Conservation (phyloP, 352 stramenopile genomes). For the Pythium scleroteichum region DNA sequence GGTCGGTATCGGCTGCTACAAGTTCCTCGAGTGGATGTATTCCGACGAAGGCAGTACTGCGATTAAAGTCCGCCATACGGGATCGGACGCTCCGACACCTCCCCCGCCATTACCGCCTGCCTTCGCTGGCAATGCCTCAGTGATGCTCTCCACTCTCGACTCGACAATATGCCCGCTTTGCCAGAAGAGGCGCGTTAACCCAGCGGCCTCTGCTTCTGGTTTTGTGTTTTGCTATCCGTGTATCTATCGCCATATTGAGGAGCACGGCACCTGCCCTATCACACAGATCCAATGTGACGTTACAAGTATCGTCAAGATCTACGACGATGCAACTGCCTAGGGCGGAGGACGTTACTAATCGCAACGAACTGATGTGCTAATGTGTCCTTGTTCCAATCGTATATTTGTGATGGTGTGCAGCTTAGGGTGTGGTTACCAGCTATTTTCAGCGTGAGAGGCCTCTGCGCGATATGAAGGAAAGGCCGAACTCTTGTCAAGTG, state of each 20-base stretch:
- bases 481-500: no score
- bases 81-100: constrained; percentile 56
- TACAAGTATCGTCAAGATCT: constrained; percentile 74
- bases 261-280: constrained; percentile 71
- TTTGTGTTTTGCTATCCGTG: constrained; percentile 88
- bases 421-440: no score
- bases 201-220: constrained; percentile 66
- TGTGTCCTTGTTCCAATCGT: background rate
- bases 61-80: constrained; percentile 53
- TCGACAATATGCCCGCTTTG: constrained; percentile 66
- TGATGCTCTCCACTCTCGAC: constrained; percentile 46
- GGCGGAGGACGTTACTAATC: background rate
- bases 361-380: constrained; percentile 4
- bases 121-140: constrained; percentile 58
- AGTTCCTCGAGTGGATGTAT: constrained; percentile 90
- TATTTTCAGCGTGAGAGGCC: no score
- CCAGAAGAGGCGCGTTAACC: constrained; percentile 70
- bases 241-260: constrained; percentile 72
- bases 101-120: constrained; percentile 71
- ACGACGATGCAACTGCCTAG: constrained; percentile 57
- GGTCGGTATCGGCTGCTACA: constrained; percentile 78
- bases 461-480: no score
- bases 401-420: background rate
- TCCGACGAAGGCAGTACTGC: constrained; percentile 71
- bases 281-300: constrained; percentile 76